These are phyloP conservation scores for Calonectria multiphialidica DNA, from an alignment of 2,329 filamentous ascomycete species.

Conservation along the genomic window DNA sequence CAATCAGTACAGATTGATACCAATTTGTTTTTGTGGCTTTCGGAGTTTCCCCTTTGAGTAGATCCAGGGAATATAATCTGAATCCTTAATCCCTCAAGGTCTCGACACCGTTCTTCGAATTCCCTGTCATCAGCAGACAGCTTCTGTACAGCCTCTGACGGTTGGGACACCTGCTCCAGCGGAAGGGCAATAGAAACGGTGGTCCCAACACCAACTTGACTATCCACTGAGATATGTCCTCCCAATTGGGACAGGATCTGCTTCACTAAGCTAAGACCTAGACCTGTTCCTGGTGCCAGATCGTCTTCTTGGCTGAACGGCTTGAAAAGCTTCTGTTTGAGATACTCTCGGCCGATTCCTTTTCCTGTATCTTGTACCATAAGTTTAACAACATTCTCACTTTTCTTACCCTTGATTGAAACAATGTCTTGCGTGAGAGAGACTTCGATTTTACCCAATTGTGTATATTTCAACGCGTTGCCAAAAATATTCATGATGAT, in stretches of 20 bases:
- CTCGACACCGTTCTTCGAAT: neutral
- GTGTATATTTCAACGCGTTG: slow-evolving; percentile 73
- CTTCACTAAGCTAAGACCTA: slow-evolving; percentile 75
- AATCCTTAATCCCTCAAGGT: neutral
- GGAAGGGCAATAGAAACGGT: slow-evolving; percentile 49
- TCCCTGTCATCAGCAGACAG: slow-evolving; percentile 34
- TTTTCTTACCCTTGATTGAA: neutral
- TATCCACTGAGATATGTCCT: slow-evolving; percentile 70
- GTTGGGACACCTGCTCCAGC: neutral
- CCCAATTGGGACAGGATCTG: slow-evolving; percentile 68
- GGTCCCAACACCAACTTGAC: slow-evolving; percentile 51
- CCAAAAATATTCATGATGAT: slow-evolving; percentile 74
- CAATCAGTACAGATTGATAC: neutral
- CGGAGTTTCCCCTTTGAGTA: neutral
- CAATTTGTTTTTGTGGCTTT: neutral
- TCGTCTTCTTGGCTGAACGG: slow-evolving; percentile 75
- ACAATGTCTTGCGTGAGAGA: slow-evolving; percentile 36
- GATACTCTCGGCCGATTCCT: slow-evolving; percentile 74
- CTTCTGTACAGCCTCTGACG: neutral
- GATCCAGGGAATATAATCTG: neutral
- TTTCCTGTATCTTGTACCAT: slow-evolving; percentile 73
- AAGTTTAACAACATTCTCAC: slow-evolving; percentile 46
- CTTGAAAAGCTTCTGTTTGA: slow-evolving; percentile 70
- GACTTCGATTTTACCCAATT: slow-evolving; percentile 46
- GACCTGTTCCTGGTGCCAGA: slow-evolving; percentile 70